Conservation (phyloP, 305 asterid species). For the Caryopteris hybrid region DNA sequence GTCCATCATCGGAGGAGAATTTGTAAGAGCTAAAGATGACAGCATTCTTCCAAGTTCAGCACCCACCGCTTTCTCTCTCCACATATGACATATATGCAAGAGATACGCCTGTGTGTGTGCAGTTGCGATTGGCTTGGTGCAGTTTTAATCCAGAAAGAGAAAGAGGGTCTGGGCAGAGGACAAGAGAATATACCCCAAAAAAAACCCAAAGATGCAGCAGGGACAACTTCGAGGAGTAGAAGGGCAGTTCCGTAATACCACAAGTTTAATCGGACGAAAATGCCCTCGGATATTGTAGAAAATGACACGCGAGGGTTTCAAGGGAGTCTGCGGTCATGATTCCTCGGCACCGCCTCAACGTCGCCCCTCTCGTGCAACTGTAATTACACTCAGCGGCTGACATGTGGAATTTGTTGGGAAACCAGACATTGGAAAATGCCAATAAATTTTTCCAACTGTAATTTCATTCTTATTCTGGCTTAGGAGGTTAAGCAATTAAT, state of each 20-base stretch:
- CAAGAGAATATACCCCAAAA: conserved; percentile 50
- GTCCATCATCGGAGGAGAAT: conserved; percentile 19
- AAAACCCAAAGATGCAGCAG: conserved; percentile 30
- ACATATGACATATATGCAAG: not conserved
- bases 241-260: conserved; percentile 34
- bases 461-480: too few species aligned
- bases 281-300: conserved; percentile 36
- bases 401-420: conserved; percentile 18
- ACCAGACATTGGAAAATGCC: too few species aligned
- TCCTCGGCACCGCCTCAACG: conserved; percentile 18
- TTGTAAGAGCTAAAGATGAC: conserved; percentile 15
- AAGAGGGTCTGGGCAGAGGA: not conserved
- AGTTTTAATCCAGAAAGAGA: conserved; percentile 5
- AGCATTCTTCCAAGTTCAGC: conserved; percentile 19
- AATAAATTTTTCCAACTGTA: too few species aligned
- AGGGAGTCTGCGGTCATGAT: conserved; percentile 32
- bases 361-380: conserved; percentile 18
- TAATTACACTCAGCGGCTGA: not conserved
- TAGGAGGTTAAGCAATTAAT: too few species aligned
- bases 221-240: conserved; percentile 5
- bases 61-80: conserved; percentile 17
- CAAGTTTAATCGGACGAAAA: conserved; percentile 17
- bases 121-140: conserved; percentile 19
- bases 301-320: conserved; percentile 22
- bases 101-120: not conserved